These are phyloP conservation scores for Apiotrichum mycotoxinovorans DNA, from an alignment of 1,284 basidiomycete species.

Conservation along the genomic window DNA sequence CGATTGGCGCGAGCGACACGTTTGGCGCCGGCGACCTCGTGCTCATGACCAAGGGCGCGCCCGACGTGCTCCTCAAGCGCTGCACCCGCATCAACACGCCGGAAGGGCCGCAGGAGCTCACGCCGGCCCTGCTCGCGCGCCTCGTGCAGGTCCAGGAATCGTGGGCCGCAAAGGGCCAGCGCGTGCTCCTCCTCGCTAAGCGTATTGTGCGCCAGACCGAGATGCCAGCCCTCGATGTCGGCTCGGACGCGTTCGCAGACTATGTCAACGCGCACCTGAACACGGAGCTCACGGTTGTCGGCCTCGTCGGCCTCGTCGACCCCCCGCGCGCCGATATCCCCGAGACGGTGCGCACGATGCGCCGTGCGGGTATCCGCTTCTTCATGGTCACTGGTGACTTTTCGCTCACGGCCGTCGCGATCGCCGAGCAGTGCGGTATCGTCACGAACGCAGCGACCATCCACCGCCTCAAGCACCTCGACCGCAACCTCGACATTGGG, in stretches of 20 bases:
- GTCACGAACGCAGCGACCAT: conserved; percentile 52
- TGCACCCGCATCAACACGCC: conserved; percentile 51
- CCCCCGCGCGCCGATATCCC: conserved; percentile 61
- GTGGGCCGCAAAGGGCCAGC: conserved; percentile 61
- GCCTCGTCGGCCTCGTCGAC: conserved; percentile 63
- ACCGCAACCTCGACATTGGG: conserved; percentile 25
- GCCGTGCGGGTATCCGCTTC: conserved; percentile 62
- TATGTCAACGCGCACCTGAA: conserved; percentile 40
- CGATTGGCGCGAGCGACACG: conserved; percentile 12
- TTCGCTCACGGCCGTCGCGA: conserved; percentile 54
- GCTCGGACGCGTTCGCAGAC: conserved; percentile 48
- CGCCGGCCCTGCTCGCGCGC: conserved; percentile 28
- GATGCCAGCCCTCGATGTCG: conserved; percentile 28
- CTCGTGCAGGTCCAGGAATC: conserved; percentile 53
- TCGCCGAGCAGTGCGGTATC: conserved; percentile 61
- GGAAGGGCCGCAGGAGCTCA: conserved; percentile 50
- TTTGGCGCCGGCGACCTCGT: conserved; percentile 34
- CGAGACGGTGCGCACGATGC: conserved; percentile 55
- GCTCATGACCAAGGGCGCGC: conserved; percentile 60
- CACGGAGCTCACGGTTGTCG: conserved; percentile 58
- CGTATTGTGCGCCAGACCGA: conserved; percentile 31
- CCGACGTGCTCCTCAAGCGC: conserved; percentile 58
- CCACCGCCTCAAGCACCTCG: conserved; percentile 46
- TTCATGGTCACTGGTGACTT: conserved; percentile 68
- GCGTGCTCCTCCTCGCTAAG: conserved; percentile 57